Conservation (phyloP, 176 grass and related monocot species). For the Alopecurus myosuroides region DNA sequence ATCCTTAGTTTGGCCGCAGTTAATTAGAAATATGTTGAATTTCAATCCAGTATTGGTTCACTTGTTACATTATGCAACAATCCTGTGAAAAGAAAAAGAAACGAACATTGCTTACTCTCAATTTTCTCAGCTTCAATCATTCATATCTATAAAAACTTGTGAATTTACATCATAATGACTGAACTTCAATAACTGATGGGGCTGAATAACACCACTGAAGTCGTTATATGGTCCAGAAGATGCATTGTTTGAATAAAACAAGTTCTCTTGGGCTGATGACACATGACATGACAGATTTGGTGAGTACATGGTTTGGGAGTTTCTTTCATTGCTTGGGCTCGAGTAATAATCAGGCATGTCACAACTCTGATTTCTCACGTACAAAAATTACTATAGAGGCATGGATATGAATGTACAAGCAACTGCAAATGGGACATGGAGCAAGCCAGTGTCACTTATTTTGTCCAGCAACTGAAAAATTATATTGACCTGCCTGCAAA, state of each 20-base stretch:
- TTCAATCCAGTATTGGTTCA: no score
- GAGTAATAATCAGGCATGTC: constrained; percentile 82
- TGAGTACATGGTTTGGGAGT: constrained; percentile 52
- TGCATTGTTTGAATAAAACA: constrained; percentile 60
- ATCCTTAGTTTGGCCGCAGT: no score
- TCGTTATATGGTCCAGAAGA: constrained; percentile 54
- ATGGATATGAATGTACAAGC: constrained; percentile 15
- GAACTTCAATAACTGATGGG: constrained; percentile 29
- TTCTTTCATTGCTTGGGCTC: constrained; percentile 60
- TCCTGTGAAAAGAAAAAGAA: no score
- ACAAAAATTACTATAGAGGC: not conserved
- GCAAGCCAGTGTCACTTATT: not conserved
- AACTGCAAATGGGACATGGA: not conserved
- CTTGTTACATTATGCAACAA: no score
- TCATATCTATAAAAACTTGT: no score
- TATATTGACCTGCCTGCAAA: constrained; percentile 3
- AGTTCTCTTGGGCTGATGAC: constrained; percentile 49
- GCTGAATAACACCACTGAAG: constrained; percentile 48
- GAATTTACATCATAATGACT: no score
- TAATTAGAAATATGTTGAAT: no score
- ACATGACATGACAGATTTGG: constrained; percentile 49
- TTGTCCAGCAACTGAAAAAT: not conserved
- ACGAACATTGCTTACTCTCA: no score
- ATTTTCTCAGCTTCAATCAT: no score
- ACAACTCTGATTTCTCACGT: constrained; percentile 34